Conservation (phyloP, 2,329 filamentous ascomycete species). For the Talaromyces albobiverticillius region DNA sequence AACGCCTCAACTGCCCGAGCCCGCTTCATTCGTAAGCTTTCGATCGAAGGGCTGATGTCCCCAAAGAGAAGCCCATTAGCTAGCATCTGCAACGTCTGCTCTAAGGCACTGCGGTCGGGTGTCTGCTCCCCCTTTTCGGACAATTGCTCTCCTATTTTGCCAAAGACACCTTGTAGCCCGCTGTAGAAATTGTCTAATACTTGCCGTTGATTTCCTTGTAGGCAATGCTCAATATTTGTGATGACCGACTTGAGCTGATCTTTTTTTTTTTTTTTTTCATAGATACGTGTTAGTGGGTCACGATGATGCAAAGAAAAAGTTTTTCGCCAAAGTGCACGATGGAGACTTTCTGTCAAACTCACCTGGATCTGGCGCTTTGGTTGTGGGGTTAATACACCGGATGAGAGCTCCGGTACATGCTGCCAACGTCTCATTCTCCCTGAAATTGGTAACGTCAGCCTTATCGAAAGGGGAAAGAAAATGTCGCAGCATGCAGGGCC, state of each 20-base stretch:
- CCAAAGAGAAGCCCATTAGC: constrained; percentile 28
- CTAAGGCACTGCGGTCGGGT: constrained; percentile 23
- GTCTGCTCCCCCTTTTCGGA: constrained; percentile 15
- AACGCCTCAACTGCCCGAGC: constrained; percentile 35
- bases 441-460: constrained; percentile 14
- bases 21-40: constrained; percentile 35
- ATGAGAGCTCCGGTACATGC: constrained; percentile 38
- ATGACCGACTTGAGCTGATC: constrained; percentile 14
- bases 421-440: constrained; percentile 35
- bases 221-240: constrained; percentile 27
- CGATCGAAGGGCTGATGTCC: constrained; percentile 34
- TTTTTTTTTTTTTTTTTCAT: background rate
- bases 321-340: background rate
- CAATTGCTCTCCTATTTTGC: constrained; percentile 26
- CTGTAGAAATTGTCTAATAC: constrained; percentile 35
- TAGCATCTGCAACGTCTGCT: constrained; percentile 26
- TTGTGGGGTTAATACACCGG: constrained; percentile 33
- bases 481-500: background rate
- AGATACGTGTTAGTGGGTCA: constrained; percentile 3
- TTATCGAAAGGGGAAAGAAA: background rate
- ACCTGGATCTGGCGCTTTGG: constrained; percentile 24
- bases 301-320: background rate
- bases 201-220: constrained; percentile 31
- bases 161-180: constrained; percentile 32
- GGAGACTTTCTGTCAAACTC: constrained; percentile 16